Percentiles rank a stretch among this genome's conserved stretches.
Conservation (phyloP, 148 eudicot species). For the Camellia lanceoleosa region DNA sequence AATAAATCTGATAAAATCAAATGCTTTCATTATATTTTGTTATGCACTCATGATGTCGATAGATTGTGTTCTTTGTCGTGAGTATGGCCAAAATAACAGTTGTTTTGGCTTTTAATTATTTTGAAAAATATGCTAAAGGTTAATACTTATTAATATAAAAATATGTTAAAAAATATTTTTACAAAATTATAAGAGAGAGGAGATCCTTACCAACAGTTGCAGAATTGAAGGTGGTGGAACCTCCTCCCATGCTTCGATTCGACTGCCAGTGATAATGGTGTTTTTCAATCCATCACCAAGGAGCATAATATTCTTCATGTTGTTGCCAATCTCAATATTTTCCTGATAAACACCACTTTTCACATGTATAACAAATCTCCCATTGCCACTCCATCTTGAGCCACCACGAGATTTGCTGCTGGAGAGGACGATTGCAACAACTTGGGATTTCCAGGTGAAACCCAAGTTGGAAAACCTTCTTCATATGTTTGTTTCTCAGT, state of each 20-base stretch:
- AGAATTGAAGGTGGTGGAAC: conserved; percentile 29
- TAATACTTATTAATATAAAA: too few species aligned
- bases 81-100: too few species aligned
- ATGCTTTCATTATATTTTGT: conserved; percentile 9
- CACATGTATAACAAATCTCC: conserved; percentile 38
- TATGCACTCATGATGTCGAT: too few species aligned
- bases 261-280: conserved; percentile 43
- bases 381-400: conserved; percentile 34
- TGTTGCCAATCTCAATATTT: conserved; percentile 22
- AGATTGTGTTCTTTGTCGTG: too few species aligned
- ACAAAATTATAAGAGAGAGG: background rate
- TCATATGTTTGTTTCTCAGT: conserved; percentile 1
- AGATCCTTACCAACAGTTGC: conserved; percentile 44
- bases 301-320: conserved; percentile 33
- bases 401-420: conserved; percentile 41
- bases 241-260: conserved; percentile 27
- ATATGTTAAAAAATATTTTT: background rate
- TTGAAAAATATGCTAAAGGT: too few species aligned
- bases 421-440: conserved; percentile 22
- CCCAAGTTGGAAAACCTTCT: conserved; percentile 38
- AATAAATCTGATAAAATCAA: background rate
- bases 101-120: too few species aligned
- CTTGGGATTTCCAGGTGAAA: conserved; percentile 32
- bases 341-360: conserved; percentile 43
- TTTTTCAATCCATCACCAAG: conserved; percentile 43